Conservation (phyloP, 192 early-diverging fungal genomes). For the Podila clonocystis region DNA sequence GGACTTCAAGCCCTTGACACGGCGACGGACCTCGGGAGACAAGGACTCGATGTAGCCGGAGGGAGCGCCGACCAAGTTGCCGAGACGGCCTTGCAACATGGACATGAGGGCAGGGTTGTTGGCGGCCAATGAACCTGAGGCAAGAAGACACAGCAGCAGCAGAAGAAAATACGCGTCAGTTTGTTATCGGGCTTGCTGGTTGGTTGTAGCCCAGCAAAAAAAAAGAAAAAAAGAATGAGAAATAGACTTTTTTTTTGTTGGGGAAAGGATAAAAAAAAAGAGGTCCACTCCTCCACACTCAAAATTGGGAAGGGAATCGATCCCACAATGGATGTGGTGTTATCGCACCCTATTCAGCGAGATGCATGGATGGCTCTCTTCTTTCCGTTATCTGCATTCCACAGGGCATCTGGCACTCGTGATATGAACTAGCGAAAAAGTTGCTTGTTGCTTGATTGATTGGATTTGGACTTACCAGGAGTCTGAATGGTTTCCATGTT, state of each 20-base stretch:
- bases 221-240: not conserved
- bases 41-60: slow-evolving; percentile 80
- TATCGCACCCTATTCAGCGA: no score
- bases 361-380: no score
- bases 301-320: no score
- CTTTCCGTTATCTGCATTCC: no score
- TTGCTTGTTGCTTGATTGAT: no score
- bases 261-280: not conserved
- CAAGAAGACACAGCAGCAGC: not conserved
- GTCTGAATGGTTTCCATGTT: slow-evolving; percentile 51
- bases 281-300: no score
- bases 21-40: slow-evolving; percentile 81
- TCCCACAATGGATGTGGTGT: no score
- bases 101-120: slow-evolving; percentile 72
- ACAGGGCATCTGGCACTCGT: no score
- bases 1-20: slow-evolving; percentile 88
- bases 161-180: not conserved
- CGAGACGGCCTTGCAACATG: slow-evolving; percentile 82
- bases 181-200: not conserved
- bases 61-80: slow-evolving; percentile 79
- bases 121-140: slow-evolving; percentile 22
- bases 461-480: slow-evolving; percentile 20
- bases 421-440: no score
- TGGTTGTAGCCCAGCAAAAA: slow-evolving; percentile 1
- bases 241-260: not conserved